phyloP scores from a whole-genome alignment of 2,329 filamentous ascomycete genomes.

The Pseudophaeomoniella oleicola region DNA sequence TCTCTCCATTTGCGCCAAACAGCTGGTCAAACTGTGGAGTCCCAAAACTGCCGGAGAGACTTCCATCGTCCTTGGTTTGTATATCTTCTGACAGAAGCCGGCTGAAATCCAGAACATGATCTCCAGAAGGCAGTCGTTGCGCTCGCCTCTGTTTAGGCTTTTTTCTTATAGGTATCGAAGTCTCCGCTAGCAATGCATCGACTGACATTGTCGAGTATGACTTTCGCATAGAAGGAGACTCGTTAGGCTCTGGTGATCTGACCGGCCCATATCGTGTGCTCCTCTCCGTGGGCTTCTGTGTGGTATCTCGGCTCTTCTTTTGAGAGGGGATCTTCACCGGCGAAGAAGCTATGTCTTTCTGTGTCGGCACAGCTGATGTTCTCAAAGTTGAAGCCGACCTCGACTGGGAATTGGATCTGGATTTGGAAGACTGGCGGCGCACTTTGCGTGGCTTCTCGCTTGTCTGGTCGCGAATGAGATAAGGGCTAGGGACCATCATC shows the following conservation, averaged over 20 bases:
- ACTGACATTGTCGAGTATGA: constrained; percentile 27
- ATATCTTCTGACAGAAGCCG: constrained; percentile 40
- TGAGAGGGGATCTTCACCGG: neutral
- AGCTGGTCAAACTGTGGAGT: constrained; percentile 39
- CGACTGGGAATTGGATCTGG: neutral
- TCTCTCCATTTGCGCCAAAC: constrained; percentile 38
- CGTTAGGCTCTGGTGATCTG: neutral
- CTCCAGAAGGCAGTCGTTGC: constrained; percentile 23
- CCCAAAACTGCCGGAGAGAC: constrained; percentile 20
- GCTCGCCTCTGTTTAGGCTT: constrained; percentile 23
- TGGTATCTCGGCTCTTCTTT: neutral
- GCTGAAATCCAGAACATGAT: constrained; percentile 35
- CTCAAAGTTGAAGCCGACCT: neutral
- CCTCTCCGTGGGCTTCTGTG: neutral
- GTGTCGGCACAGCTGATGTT: neutral
- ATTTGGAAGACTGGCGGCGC: neutral
- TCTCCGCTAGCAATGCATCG: constrained; percentile 43
- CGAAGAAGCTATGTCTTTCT: neutral
- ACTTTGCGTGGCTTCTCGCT: neutral
- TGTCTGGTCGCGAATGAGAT: neutral
- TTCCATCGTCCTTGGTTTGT: constrained; percentile 32
- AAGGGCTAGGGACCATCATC: neutral
- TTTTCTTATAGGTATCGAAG: constrained; percentile 40
- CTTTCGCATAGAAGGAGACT: neutral
- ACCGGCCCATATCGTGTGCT: neutral